These are phyloP conservation scores for Vigna nakashimae DNA, from an alignment of 306 rosid species.

Conservation along the genomic window DNA sequence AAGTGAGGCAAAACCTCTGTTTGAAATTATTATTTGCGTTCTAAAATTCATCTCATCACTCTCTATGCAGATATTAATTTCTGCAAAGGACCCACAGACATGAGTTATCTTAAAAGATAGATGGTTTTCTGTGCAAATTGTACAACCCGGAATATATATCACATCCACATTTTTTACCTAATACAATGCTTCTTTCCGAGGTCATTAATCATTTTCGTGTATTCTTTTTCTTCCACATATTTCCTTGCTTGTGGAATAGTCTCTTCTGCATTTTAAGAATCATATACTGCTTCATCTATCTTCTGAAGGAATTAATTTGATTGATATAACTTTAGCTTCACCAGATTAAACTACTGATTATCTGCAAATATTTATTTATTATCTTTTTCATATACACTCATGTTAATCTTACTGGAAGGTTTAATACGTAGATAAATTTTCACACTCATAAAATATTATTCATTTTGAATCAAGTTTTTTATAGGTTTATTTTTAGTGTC, in stretches of 20 bases:
- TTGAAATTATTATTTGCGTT: neutral
- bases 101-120: neutral
- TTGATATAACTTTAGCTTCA: neutral
- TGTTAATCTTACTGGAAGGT: no score
- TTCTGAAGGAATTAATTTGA: neutral
- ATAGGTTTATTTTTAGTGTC: fast-evolving
- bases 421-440: no score
- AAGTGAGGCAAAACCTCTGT: neutral
- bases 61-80: neutral
- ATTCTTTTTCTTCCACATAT: slow-evolving; percentile 9
- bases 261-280: neutral
- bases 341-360: neutral
- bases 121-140: neutral
- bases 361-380: neutral
- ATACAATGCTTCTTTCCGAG: neutral
- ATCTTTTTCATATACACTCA: no score
- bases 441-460: fast-evolving
- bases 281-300: neutral
- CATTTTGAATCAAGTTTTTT: fast-evolving
- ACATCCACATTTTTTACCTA: slow-evolving; percentile 12
- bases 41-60: neutral
- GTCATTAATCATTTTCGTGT: neutral
- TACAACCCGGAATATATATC: neutral
- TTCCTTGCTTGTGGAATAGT: neutral
- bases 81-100: slow-evolving; percentile 11